phyloP scores from a whole-genome alignment of 169 alveolate genomes.

The Prorocentrum cordatum region DNA sequence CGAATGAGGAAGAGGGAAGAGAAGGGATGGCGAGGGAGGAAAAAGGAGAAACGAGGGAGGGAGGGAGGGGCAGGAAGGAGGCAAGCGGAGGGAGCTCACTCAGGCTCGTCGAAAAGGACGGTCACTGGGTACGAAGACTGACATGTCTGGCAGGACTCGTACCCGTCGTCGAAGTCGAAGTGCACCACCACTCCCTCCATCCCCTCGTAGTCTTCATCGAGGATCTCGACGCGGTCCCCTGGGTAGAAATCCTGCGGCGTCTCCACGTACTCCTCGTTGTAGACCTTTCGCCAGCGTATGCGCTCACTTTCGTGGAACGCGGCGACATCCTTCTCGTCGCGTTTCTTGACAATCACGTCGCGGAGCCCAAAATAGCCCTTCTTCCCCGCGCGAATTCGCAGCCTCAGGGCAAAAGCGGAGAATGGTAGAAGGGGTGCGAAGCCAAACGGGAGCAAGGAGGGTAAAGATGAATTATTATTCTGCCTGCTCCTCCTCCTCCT shows the following conservation, averaged over 20 bases:
- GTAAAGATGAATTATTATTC: no score
- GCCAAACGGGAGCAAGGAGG: no score
- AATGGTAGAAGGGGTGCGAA: no score
- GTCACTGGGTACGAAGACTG: slow-evolving; percentile 59
- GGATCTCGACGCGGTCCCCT: slow-evolving; percentile 39
- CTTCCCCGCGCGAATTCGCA: no score
- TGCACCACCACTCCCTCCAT: slow-evolving; percentile 30
- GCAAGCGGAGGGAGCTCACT: no score
- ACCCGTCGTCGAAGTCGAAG: slow-evolving; percentile 59
- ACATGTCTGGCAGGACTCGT: slow-evolving; percentile 56
- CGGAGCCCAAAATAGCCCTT: slow-evolving; percentile 22
- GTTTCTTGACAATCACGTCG: slow-evolving; percentile 9
- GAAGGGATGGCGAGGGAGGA: no score
- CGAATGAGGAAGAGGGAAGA: no score
- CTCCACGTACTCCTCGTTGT: slow-evolving; percentile 60
- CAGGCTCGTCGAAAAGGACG: slow-evolving; percentile 29
- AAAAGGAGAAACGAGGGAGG: no score
- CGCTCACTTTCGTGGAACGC: slow-evolving; percentile 36
- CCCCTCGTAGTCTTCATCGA: slow-evolving; percentile 50
- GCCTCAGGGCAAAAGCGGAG: no score
- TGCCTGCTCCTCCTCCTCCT: no score
- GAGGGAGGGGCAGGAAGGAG: no score
- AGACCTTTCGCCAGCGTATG: slow-evolving; percentile 52
- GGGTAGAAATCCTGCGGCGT: slow-evolving; percentile 49
- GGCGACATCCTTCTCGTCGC: slow-evolving; percentile 6